Conservation (phyloP, 2,329 filamentous ascomycete species). For the Endoconidiophora polonica region DNA sequence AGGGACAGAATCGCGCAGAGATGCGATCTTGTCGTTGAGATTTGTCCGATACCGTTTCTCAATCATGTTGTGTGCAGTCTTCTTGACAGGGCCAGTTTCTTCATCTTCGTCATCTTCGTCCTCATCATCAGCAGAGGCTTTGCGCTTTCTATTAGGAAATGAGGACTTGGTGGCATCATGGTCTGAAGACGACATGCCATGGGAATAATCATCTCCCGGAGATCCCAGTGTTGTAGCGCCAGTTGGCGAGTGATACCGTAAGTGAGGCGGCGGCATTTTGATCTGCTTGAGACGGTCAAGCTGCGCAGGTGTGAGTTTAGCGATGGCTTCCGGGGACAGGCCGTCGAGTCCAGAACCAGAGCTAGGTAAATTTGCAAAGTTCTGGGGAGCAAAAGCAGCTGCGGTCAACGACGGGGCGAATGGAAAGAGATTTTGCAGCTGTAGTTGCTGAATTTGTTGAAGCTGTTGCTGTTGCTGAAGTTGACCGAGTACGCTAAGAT, state of each 20-base stretch:
- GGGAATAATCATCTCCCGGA: slow-evolving; percentile 30
- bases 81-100: slow-evolving; percentile 47
- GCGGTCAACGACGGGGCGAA: slow-evolving; percentile 3
- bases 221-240: slow-evolving; percentile 44
- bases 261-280: slow-evolving; percentile 47
- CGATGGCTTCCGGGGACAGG: slow-evolving; percentile 13
- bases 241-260: slow-evolving; percentile 42
- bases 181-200: slow-evolving; percentile 43
- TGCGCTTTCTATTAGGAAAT: slow-evolving; percentile 46
- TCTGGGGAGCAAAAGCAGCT: slow-evolving; percentile 2
- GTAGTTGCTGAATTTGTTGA: slow-evolving; percentile 7
- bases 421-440: slow-evolving; percentile 10
- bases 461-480: slow-evolving; percentile 8
- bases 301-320: slow-evolving; percentile 36
- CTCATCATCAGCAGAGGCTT: slow-evolving; percentile 44
- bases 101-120: slow-evolving; percentile 44
- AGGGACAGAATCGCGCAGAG: slow-evolving; percentile 78
- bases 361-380: not conserved
- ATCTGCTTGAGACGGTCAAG: slow-evolving; percentile 40
- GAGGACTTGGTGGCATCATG: slow-evolving; percentile 25
- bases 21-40: slow-evolving; percentile 91
- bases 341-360: slow-evolving; percentile 8
- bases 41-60: slow-evolving; percentile 95
- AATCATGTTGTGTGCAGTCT: slow-evolving; percentile 96
- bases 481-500: slow-evolving; percentile 8